Evolutionary conservation across 1,284 basidiomycete species (phyloP).

Genomic region (Cutaneotrichosporon sp.): DNA sequence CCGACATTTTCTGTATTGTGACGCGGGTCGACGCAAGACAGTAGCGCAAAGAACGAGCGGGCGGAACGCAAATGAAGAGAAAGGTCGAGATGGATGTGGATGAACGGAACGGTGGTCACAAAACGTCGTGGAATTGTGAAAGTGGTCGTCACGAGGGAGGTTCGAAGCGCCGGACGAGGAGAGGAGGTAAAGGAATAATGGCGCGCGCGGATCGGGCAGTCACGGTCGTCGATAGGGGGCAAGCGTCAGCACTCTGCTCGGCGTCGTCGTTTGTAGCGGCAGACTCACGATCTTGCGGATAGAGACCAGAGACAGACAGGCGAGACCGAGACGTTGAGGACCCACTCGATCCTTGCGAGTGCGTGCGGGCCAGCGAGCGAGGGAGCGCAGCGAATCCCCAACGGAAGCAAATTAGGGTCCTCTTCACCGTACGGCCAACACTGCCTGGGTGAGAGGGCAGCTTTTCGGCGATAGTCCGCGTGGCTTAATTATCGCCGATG

Average conservation of each 20-base stretch:
- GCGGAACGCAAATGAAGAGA: background rate
- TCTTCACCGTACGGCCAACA: no score
- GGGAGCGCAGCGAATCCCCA: no score
- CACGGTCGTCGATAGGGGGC: background rate
- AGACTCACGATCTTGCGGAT: conserved; percentile 23
- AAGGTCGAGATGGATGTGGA: background rate
- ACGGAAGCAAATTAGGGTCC: no score
- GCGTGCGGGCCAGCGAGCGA: no score
- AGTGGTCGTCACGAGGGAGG: background rate
- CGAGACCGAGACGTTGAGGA: no score
- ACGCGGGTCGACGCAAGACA: background rate
- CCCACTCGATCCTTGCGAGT: no score
- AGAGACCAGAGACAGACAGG: background rate
- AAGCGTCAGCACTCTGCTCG: conserved; percentile 8
- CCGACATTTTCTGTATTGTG: conserved; percentile 40
- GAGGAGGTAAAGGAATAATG: background rate
- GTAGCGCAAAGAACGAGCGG: background rate
- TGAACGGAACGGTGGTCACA: background rate
- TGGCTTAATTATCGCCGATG: no score
- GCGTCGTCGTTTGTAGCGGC: background rate
- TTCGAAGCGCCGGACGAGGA: background rate
- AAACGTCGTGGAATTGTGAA: no score
- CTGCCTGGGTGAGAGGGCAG: no score
- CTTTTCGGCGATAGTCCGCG: no score
- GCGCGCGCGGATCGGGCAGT: background rate